Base-by-base conservation (phyloP, 2,329 filamentous ascomycete genomes). In the Trichoderma breve region DNA sequence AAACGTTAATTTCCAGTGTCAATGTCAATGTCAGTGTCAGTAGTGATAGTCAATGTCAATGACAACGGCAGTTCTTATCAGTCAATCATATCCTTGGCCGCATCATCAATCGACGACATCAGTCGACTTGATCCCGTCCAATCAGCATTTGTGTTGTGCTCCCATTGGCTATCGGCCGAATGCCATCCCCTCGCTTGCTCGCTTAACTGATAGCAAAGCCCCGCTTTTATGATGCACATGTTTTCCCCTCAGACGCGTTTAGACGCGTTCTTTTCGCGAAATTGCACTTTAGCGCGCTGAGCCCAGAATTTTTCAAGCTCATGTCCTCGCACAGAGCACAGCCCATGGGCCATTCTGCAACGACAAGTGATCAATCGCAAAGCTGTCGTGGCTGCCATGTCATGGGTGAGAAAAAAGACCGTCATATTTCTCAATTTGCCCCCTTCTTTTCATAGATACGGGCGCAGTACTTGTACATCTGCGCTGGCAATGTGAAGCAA, bases 281-380 rank as follows among this genome's bases (percentile, higher is more conserved):
- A 43, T 64, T 58, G 28, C 24, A 30, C 34, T 64, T 71, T 71
- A 64, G 60, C 68, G 68, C 68, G 60, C 51, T 30, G 26, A 57
- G 60, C 24, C 43, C 58, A 47, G 60, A 30, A 34, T 64, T 64
- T 70, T 68, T 30, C 66, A 32, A 61, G 53, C 36, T 51, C 28
- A 32, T 47, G 58, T 21, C 34, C 14, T 28, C 55, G 28, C 53
- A 58, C 24, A 15, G 11, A 43, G 34, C 58, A 55, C 24, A 34
- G 67, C 32, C 57, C 39, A 18, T 63, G 53, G 47, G 39, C 62
- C n/a, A 39, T 57, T 57, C 68, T 57, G 30, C 4, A 26, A 64
- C 28, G 36, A 70, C 21, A 64, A 57, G 58, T 63, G 68, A 70
- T 70, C 68, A 64, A 70, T 70, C 47, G 68, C 68, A 70, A 70